These are phyloP conservation scores for Podila epigama DNA, from an alignment of 192 early-diverging fungal genomes.

Conservation along the genomic window DNA sequence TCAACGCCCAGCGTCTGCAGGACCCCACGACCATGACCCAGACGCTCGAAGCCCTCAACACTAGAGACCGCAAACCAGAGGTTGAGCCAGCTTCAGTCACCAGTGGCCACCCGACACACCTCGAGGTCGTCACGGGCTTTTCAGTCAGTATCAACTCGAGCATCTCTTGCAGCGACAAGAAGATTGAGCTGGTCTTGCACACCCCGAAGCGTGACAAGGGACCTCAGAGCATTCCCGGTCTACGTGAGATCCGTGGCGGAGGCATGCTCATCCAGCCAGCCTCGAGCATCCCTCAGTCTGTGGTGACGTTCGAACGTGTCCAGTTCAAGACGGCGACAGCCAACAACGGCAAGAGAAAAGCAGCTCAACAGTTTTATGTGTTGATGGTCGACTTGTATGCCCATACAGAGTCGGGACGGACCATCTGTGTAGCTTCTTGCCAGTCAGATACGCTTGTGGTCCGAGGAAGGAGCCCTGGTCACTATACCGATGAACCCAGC, in stretches of 20 bases:
- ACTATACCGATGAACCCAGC: slow-evolving; percentile 79
- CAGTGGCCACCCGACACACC: background rate
- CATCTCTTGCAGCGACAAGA: slow-evolving; percentile 68
- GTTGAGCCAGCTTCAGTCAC: background rate
- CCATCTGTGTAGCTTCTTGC: slow-evolving; percentile 62
- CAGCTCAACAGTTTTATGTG: slow-evolving; percentile 92
- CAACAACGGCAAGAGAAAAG: slow-evolving; percentile 88
- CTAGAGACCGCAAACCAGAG: background rate
- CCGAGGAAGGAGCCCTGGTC: slow-evolving; percentile 87
- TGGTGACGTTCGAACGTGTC: slow-evolving; percentile 84
- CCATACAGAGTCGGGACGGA: slow-evolving; percentile 60
- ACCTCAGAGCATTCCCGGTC: slow-evolving; percentile 75
- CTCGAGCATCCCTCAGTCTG: slow-evolving; percentile 27
- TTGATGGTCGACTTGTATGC: slow-evolving; percentile 77
- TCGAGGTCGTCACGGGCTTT: slow-evolving; percentile 58
- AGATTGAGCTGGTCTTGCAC: slow-evolving; percentile 82
- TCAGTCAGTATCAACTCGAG: slow-evolving; percentile 75
- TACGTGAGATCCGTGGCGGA: slow-evolving; percentile 58
- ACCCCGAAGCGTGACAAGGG: slow-evolving; percentile 95
- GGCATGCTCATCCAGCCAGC: slow-evolving; percentile 52
- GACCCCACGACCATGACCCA: background rate
- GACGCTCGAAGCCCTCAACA: background rate
- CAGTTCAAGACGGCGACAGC: slow-evolving; percentile 96
- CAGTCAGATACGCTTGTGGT: slow-evolving; percentile 83
- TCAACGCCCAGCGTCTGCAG: background rate